Percentiles rank a stretch among this genome's conserved stretches.
Conservation (phyloP, 2,329 filamentous ascomycete species). For the Corniculantispora saksenae region DNA sequence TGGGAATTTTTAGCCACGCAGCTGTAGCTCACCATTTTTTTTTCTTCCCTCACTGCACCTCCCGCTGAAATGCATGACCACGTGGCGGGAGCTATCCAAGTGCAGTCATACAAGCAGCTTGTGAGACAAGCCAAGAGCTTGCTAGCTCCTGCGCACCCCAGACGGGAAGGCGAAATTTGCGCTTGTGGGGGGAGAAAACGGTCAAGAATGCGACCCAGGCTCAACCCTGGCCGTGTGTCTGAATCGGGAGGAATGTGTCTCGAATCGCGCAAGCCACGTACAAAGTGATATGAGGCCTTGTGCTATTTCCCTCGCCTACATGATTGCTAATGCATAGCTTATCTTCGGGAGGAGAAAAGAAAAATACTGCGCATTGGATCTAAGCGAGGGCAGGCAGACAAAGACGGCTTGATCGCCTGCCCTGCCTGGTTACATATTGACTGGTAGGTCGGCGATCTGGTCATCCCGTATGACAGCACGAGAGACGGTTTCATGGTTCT, state of each 20-base stretch:
- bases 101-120: background rate
- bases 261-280: background rate
- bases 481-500: background rate
- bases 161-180: no score
- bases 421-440: no score
- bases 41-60: background rate
- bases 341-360: no score
- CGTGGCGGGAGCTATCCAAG: constrained; percentile 8
- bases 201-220: constrained; percentile 11
- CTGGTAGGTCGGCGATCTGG: no score
- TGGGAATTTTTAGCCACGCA: background rate
- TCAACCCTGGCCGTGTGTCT: background rate
- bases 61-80: constrained; percentile 8
- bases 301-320: background rate
- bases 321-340: no score
- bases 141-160: background rate
- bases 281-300: background rate
- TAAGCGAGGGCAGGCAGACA: no score
- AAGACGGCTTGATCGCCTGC: no score
- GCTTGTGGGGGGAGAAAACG: background rate
- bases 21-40: background rate
- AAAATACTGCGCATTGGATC: no score
- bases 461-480: background rate
- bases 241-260: constrained; percentile 13
- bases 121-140: background rate